These are phyloP conservation scores for Colletotrichum tofieldiae DNA, from an alignment of 2,329 filamentous ascomycete genomes.

Conservation along the genomic window DNA sequence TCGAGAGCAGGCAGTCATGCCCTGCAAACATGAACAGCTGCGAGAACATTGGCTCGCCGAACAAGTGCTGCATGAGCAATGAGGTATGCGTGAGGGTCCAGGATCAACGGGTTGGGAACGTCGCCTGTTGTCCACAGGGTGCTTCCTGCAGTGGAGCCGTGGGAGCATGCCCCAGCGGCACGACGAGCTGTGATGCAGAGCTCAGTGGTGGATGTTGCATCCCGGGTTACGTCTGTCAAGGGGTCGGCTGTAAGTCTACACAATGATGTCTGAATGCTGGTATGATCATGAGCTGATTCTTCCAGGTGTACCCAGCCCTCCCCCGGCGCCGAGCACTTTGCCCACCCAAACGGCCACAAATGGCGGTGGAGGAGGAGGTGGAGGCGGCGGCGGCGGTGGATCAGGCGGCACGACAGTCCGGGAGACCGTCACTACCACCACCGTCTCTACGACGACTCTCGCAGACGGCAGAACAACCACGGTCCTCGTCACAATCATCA, in stretches of 20 bases:
- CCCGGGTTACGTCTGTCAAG: conserved; percentile 78
- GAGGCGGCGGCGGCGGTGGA: not conserved
- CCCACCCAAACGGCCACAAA: conserved; percentile 44
- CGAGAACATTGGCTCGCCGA: conserved; percentile 73
- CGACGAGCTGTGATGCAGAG: conserved; percentile 75
- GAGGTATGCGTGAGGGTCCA: conserved; percentile 77
- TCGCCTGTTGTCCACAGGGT: conserved; percentile 83
- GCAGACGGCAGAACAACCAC: conserved; percentile 55
- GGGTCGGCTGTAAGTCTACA: conserved; percentile 75
- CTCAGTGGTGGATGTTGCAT: conserved; percentile 85
- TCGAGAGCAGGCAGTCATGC: conserved; percentile 76
- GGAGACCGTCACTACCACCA: conserved; percentile 53
- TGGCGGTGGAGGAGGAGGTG: conserved; percentile 27
- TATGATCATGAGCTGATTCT: conserved; percentile 35
- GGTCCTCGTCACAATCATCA: conserved; percentile 58
- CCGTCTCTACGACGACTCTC: conserved; percentile 47
- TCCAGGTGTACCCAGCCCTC: conserved; percentile 54
- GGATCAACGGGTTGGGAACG: conserved; percentile 75
- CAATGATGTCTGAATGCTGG: not conserved
- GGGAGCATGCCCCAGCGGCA: conserved; percentile 72
- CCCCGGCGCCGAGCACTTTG: conserved; percentile 44
- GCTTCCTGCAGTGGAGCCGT: conserved; percentile 75
- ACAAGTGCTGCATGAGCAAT: conserved; percentile 80
- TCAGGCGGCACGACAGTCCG: conserved; percentile 53
- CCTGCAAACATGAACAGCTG: conserved; percentile 78